Base-by-base conservation (phyloP, 768 basidiomycete genomes). In the Calocybe gangraenosa region DNA sequence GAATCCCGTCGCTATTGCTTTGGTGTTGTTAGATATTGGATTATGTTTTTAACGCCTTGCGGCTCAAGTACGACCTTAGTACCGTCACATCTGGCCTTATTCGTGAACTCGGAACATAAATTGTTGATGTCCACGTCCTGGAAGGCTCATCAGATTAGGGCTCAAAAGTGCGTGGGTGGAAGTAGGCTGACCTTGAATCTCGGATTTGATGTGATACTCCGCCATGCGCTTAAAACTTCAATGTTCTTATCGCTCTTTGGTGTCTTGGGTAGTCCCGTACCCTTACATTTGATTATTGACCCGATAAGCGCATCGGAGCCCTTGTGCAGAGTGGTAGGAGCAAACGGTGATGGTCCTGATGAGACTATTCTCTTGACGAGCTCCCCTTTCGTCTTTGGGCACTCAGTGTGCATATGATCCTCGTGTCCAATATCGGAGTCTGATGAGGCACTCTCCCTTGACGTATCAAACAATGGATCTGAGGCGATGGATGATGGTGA, bases 61-160 rank as follows among this genome's bases (percentile, higher is more conserved):
- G 76, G 78, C 55, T 79, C 86, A 38, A 92, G 64, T 15, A 91
- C 89, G 31, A 90, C 84, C 66, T 87, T 88, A 20, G 80, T 81
- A 30, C 90, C 90, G 49, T 91, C 89, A 57, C 90, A 92, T 36
- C 79, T 74, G 37, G 90, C 90, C 67, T 92, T 92, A 58, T 64
- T 76, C 37, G 87, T 76, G 58, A 92, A 89, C 63, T 91, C 85
- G 6, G 78, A 55, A 58, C 90, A 92, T 18, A 92, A 68, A 38
- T 84, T 75, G 54, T 84, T 87, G 46, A 92, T 80, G 56, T 92
- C 90, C 31, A 79, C 70, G 55, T 87, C 84, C 82, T 89, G 57
- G 32, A 46, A 46, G 42, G 15, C 21, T 19, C 34, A 42, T 45
- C 22, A 39, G 25, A 34, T 42, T 13, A 41, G 44, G 41, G 28